These are phyloP conservation scores for Fusarium paranaense DNA, from an alignment of 2,329 filamentous ascomycete species.

Conservation along the genomic window DNA sequence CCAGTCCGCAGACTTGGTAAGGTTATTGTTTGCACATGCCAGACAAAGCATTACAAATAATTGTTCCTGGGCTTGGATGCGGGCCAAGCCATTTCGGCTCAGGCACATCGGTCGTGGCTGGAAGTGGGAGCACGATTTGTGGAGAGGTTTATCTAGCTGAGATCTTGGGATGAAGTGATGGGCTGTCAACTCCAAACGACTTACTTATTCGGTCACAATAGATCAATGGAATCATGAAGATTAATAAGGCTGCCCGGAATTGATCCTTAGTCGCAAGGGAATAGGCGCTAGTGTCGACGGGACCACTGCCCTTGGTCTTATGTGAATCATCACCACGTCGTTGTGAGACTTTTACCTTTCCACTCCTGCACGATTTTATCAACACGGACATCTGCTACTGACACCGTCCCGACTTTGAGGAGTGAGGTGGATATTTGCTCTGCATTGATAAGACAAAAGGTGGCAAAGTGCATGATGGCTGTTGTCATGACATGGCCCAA, in stretches of 20 bases:
- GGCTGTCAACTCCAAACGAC: not conserved
- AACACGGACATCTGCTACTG: not conserved
- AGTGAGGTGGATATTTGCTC: not conserved
- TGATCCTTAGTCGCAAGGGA: not conserved
- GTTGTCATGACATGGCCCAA: not conserved
- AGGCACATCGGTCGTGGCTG: not conserved
- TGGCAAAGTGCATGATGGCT: not conserved
- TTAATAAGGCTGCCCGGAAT: accelerated
- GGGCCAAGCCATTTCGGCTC: not conserved
- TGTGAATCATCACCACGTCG: not conserved
- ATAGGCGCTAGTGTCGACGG: not conserved
- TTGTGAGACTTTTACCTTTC: not conserved
- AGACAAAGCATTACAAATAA: not conserved
- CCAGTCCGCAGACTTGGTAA: not conserved
- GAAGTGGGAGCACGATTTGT: not conserved
- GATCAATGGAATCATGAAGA: not conserved
- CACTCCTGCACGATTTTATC: not conserved
- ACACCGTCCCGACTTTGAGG: not conserved
- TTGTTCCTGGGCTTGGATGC: not conserved
- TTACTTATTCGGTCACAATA: not conserved
- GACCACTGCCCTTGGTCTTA: too few relatives aligned
- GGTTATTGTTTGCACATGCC: slow-evolving; percentile 13
- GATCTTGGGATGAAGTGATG: not conserved
- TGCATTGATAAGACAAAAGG: not conserved
- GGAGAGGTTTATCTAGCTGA: not conserved